Percentiles rank a stretch among this genome's conserved stretches.
phyloP scores from a whole-genome alignment of 768 basidiomycete genomes.

The Termitomyces sp. region DNA sequence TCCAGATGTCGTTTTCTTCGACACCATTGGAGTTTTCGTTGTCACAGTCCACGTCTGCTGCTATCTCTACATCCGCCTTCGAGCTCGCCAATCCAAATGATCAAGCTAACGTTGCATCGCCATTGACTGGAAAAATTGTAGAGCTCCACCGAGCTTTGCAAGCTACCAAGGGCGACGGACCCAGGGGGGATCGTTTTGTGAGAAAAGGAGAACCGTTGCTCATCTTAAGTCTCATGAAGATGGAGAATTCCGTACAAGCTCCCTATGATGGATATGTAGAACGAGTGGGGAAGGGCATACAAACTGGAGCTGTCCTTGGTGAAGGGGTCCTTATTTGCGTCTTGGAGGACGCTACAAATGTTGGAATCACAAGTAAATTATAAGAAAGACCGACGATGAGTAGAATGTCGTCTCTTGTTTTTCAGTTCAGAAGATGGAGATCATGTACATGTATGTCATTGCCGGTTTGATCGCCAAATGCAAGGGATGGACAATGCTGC shows the following conservation, averaged over 20 bases:
- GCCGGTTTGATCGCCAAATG: not conserved
- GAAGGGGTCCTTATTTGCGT: conserved; percentile 31
- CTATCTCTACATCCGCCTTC: conserved; percentile 18
- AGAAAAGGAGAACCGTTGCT: conserved; percentile 28
- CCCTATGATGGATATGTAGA: conserved; percentile 24
- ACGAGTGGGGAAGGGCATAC: conserved; percentile 26
- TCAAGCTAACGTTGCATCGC: conserved; percentile 22
- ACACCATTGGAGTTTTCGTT: conserved; percentile 25
- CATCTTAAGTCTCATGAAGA: conserved; percentile 35
- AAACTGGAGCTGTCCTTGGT: conserved; percentile 24
- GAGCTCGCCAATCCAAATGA: conserved; percentile 32
- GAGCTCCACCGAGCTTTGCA: conserved; percentile 27
- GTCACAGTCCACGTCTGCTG: conserved; percentile 25
- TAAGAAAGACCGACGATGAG: not conserved
- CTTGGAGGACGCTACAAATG: not conserved
- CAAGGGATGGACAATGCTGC: not conserved
- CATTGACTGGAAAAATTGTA: conserved; percentile 31
- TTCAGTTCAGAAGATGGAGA: too few relatives aligned
- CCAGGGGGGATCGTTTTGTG: conserved; percentile 10
- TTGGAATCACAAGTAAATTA: not conserved
- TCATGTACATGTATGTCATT: too few relatives aligned
- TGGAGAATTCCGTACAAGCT: conserved; percentile 29
- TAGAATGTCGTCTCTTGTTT: not conserved
- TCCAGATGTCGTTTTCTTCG: conserved; percentile 26
- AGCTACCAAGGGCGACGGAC: not conserved